Evolutionary conservation across 2,329 filamentous ascomycete species (phyloP).

Genomic region (Fusarium sublunatum): DNA sequence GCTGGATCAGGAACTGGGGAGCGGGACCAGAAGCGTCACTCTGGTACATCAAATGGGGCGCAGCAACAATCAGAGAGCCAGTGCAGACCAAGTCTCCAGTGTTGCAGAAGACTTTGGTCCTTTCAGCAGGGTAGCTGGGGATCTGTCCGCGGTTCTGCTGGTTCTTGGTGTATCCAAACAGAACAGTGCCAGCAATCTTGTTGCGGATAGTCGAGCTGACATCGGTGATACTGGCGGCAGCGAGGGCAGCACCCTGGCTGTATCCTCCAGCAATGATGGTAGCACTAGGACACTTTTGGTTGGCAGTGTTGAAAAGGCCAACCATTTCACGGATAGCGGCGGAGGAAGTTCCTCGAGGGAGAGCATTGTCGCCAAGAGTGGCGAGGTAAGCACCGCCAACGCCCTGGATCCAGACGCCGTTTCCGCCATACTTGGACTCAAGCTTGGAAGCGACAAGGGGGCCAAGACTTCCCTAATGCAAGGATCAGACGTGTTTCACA

Average conservation of each 20-base stretch:
- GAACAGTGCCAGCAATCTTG: conserved; percentile 52
- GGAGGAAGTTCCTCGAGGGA: conserved; percentile 52
- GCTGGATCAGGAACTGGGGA: conserved; percentile 33
- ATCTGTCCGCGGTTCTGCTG: conserved; percentile 55
- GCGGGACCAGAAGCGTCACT: conserved; percentile 9
- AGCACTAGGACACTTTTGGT: conserved; percentile 57
- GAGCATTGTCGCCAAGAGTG: conserved; percentile 50
- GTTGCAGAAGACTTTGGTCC: conserved; percentile 55
- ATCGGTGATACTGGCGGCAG: conserved; percentile 54
- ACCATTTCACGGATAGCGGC: conserved; percentile 56
- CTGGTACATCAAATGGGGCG: conserved; percentile 29
- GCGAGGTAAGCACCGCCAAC: conserved; percentile 56
- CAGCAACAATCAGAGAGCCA: conserved; percentile 49
- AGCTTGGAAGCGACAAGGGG: conserved; percentile 47
- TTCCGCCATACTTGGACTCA: conserved; percentile 41
- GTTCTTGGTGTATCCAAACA: conserved; percentile 59
- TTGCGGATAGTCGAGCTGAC: conserved; percentile 46
- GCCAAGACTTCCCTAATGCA: conserved; percentile 47
- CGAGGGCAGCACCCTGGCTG: conserved; percentile 58
- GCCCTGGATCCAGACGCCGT: conserved; percentile 56
- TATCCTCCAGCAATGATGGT: conserved; percentile 57
- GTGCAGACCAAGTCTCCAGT: conserved; percentile 51
- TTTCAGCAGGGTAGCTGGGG: conserved; percentile 51
- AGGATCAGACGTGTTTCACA: conserved; percentile 6
- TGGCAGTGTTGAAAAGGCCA: conserved; percentile 54